These are phyloP conservation scores for Clathrus columnatus DNA, from an alignment of 768 basidiomycete genomes.

Conservation along the genomic window DNA sequence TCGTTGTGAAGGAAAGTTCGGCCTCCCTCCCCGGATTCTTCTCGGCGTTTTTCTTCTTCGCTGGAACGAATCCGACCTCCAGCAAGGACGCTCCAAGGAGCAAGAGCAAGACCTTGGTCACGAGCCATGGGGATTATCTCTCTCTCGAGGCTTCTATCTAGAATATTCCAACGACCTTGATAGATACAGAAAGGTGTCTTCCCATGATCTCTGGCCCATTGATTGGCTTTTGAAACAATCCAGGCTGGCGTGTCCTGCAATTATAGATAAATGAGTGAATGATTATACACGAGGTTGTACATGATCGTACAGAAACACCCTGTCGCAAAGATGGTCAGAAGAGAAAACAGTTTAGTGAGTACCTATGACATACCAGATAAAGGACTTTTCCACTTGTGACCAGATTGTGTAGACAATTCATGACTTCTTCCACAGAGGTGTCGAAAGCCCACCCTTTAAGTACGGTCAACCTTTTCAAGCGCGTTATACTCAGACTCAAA, in stretches of 20 bases:
- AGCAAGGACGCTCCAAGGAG: constrained; percentile 35
- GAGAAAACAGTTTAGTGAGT: background rate
- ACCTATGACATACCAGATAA: constrained; percentile 24
- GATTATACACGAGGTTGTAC: background rate
- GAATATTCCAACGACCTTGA: constrained; percentile 28
- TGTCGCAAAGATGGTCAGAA: background rate
- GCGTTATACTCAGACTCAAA: background rate
- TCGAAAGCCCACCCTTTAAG: constrained; percentile 25
- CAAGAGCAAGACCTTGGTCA: constrained; percentile 28
- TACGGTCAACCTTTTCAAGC: background rate
- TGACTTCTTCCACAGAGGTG: constrained; percentile 30
- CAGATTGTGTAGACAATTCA: constrained; percentile 32
- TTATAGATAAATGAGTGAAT: background rate
- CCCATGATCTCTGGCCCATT: constrained; percentile 30
- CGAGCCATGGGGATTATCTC: constrained; percentile 33
- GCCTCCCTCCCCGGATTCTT: constrained; percentile 1
- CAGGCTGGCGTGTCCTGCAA: constrained; percentile 28
- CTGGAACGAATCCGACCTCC: constrained; percentile 34
- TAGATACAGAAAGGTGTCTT: constrained; percentile 36
- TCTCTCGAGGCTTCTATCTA: constrained; percentile 31
- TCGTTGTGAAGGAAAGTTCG: background rate
- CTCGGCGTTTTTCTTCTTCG: constrained; percentile 26
- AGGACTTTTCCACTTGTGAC: constrained; percentile 35
- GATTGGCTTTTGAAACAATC: constrained; percentile 29
- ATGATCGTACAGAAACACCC: background rate